These are phyloP conservation scores for Teunomyces lycoperdinae DNA, from an alignment of 805 yeast genomes.

Conservation along the genomic window DNA sequence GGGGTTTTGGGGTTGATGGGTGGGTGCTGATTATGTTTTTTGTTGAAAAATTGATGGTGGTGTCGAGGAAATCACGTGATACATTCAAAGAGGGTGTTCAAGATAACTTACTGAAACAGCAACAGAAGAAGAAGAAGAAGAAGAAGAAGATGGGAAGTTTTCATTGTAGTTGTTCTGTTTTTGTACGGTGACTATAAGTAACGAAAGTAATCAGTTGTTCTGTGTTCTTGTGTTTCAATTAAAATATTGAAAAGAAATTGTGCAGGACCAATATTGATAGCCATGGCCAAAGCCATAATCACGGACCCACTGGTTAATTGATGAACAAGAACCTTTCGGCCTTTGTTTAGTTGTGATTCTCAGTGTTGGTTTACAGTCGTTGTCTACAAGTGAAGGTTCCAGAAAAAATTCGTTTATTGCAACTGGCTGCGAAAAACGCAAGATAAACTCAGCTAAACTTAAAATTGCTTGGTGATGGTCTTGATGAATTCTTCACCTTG, in stretches of 20 bases:
- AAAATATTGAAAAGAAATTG: too few species aligned
- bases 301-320: too few species aligned
- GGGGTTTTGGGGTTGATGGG: constrained; percentile 2
- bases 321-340: too few species aligned
- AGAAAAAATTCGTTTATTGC: not conserved
- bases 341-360: too few species aligned
- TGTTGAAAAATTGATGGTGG: not conserved
- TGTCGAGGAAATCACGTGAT: not conserved
- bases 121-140: not conserved
- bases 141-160: not conserved
- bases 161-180: too few species aligned
- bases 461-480: constrained; percentile 16
- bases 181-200: not conserved
- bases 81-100: not conserved
- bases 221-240: too few species aligned
- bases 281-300: too few species aligned
- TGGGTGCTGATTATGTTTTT: not conserved
- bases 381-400: too few species aligned
- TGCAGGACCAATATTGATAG: too few species aligned
- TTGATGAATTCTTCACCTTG: constrained; percentile 20
- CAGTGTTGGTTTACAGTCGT: too few species aligned
- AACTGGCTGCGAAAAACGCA: not conserved
- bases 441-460: not conserved
- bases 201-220: not conserved
- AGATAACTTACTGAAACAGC: not conserved